Conservation (phyloP, 495 filamentous ascomycete genomes). For the Xylaria sp. region DNA sequence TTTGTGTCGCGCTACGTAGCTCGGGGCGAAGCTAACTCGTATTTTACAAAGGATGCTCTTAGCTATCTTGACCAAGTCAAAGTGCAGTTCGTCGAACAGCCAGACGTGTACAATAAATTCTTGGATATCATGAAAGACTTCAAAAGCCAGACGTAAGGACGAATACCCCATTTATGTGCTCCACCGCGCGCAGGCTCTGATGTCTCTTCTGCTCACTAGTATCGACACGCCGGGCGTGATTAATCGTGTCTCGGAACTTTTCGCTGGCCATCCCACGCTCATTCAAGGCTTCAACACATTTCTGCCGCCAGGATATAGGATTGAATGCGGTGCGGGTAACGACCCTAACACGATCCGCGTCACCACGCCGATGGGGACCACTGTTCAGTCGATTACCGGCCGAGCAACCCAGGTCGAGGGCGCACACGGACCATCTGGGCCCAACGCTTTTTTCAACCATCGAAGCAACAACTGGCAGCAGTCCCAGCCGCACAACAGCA, state of each 20-base stretch:
- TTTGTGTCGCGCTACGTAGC: background rate
- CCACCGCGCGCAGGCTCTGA: constrained; percentile 24
- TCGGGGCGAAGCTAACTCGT: constrained; percentile 32
- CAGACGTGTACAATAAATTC: constrained; percentile 98
- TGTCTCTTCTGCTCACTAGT: constrained; percentile 47
- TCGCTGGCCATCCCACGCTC: constrained; percentile 93
- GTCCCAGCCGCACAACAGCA: constrained; percentile 62
- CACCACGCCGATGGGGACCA: constrained; percentile 88
- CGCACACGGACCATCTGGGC: constrained; percentile 45
- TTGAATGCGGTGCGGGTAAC: constrained; percentile 90
- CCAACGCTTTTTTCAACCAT: constrained; percentile 45
- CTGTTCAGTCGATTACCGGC: constrained; percentile 62
- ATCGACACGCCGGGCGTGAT: constrained; percentile 99
- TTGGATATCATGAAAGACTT: constrained; percentile 99
- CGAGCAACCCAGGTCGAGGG: constrained; percentile 51
- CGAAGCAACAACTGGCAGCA: constrained; percentile 58
- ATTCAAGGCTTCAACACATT: constrained; percentile 99
- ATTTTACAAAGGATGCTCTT: constrained; percentile 76
- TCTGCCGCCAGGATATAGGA: constrained; percentile 93
- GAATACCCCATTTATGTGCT: constrained; percentile 23
- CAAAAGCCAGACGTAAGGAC: constrained; percentile 89
- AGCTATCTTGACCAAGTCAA: constrained; percentile 99
- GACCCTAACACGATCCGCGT: constrained; percentile 96
- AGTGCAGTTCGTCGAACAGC: constrained; percentile 94
- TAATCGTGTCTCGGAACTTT: constrained; percentile 93